These are phyloP conservation scores for Penicillium sp. DNA, from an alignment of 2,329 filamentous ascomycete genomes.

Conservation along the genomic window DNA sequence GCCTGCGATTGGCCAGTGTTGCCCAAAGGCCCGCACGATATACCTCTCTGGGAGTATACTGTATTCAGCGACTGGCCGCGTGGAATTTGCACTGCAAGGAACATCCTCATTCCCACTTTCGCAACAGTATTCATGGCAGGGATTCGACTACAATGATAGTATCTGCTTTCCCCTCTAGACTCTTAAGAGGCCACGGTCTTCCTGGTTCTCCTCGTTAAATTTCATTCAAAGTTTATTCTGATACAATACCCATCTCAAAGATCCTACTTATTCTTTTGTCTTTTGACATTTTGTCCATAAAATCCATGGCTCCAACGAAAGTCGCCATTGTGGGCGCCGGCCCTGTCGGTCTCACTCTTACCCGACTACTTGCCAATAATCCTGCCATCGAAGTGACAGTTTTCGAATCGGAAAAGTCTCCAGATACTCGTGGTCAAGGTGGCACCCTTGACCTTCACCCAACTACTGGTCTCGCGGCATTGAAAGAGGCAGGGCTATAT, in stretches of 20 bases:
- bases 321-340: constrained; percentile 28
- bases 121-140: no score
- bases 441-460: constrained; percentile 35
- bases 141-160: no score
- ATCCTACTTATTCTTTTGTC: no score
- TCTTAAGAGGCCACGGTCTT: no score
- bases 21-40: no score
- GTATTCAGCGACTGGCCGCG: no score
- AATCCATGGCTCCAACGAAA: background rate
- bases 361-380: constrained; percentile 11
- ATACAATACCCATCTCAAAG: no score
- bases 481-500: constrained; percentile 28
- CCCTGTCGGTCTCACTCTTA: constrained; percentile 18
- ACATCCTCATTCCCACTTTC: no score
- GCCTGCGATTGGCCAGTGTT: no score
- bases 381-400: constrained; percentile 19
- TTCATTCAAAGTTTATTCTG: background rate
- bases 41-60: no score
- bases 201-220: background rate
- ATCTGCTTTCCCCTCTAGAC: no score
- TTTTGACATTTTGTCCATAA: background rate
- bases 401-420: constrained; percentile 37
- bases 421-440: constrained; percentile 26
- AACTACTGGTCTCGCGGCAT: constrained; percentile 27
- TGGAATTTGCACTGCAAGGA: no score